Conservation (phyloP, 2,329 filamentous ascomycete species). For the Chaetomiaceae sp. region DNA sequence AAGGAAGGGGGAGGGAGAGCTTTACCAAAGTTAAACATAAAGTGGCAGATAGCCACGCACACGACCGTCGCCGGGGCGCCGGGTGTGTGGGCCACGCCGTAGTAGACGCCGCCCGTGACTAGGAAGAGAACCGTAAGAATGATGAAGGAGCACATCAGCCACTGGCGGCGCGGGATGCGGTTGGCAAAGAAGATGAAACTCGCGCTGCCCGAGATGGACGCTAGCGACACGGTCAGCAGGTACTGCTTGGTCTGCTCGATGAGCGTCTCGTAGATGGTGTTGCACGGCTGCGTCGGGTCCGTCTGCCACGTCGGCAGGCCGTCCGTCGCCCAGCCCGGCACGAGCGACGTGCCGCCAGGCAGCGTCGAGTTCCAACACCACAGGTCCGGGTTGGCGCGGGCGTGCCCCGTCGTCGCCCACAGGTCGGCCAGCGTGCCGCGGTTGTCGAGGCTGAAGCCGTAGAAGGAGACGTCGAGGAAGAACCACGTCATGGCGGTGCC, state of each 20-base stretch:
- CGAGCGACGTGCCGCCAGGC: constrained; percentile 38
- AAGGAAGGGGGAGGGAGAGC: neutral
- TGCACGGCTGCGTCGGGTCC: constrained; percentile 44
- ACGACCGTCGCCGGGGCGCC: constrained; percentile 44
- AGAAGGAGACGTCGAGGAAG: constrained; percentile 53
- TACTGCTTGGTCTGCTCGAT: constrained; percentile 50
- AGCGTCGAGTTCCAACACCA: constrained; percentile 46
- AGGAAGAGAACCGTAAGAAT: constrained; percentile 43
- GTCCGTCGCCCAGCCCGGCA: constrained; percentile 37
- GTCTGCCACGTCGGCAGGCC: constrained; percentile 48
- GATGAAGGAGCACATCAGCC: constrained; percentile 47
- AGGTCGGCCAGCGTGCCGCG: constrained; percentile 39
- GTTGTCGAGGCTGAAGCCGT: constrained; percentile 49
- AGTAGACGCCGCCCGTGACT: constrained; percentile 47
- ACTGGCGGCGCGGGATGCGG: constrained; percentile 43
- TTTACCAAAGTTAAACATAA: constrained; percentile 52
- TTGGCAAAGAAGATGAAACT: constrained; percentile 47
- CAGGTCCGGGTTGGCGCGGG: constrained; percentile 35
- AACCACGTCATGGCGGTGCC: constrained; percentile 50
- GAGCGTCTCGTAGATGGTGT: constrained; percentile 48
- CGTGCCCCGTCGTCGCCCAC: constrained; percentile 36
- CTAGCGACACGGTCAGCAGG: constrained; percentile 46
- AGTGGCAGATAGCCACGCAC: constrained; percentile 49
- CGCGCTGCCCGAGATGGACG: constrained; percentile 46
- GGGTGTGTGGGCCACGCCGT: constrained; percentile 39